These are phyloP conservation scores for Erysimum pusillum DNA, from an alignment of 441 rosid genomes.

Conservation along the genomic window DNA sequence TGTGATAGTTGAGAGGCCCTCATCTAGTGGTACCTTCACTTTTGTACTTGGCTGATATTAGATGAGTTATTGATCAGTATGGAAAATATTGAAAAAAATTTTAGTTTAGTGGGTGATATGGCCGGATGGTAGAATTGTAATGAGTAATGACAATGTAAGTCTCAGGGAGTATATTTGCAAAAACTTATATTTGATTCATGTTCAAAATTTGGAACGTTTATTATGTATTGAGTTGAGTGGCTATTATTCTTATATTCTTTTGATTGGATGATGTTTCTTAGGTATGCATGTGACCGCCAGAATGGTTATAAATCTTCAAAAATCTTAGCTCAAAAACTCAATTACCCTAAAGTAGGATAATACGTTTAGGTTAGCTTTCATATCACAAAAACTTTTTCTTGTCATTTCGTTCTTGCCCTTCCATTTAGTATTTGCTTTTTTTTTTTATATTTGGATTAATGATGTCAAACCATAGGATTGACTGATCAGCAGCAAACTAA, in stretches of 20 bases:
- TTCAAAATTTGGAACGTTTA: no score
- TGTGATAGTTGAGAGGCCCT: conserved; percentile 1
- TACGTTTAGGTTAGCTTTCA: conserved; percentile 40
- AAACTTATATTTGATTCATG: no score
- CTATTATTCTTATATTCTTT: neutral
- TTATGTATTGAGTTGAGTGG: no score
- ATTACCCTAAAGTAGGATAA: neutral
- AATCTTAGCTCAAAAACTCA: conserved; percentile 15
- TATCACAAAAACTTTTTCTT: conserved; percentile 14
- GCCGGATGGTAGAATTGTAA: no score
- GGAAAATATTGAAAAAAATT: no score
- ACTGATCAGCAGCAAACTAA: conserved; percentile 41
- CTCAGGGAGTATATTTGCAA: no score
- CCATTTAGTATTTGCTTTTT: neutral
- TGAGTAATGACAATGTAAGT: no score
- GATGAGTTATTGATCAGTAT: no score
- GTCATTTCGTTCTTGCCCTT: conserved; percentile 34
- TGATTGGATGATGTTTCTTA: neutral
- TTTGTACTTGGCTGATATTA: no score
- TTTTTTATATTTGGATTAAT: conserved; percentile 13
- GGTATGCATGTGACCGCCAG: neutral
- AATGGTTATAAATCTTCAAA: neutral
- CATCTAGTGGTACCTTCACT: neutral
- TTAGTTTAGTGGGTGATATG: no score
- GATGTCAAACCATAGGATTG: conserved; percentile 41